These are phyloP conservation scores for Zasmidium cellare DNA, from an alignment of 2,329 filamentous ascomycete species.

Conservation along the genomic window DNA sequence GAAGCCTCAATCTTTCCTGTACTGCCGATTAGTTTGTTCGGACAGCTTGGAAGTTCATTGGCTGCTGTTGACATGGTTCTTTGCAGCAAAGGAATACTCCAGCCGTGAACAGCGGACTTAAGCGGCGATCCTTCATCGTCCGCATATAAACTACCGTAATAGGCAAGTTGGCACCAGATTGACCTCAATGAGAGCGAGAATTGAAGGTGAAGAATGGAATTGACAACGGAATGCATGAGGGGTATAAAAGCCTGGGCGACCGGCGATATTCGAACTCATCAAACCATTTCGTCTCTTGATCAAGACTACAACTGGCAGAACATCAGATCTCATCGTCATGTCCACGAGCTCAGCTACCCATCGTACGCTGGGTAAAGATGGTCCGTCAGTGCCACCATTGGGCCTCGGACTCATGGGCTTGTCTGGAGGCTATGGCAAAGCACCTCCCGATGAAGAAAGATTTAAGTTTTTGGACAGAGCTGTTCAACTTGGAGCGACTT, in stretches of 20 bases:
- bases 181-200: too few relatives aligned
- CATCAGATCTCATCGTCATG: neutral
- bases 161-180: too few relatives aligned
- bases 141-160: too few relatives aligned
- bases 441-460: constrained; percentile 29
- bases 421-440: constrained; percentile 34
- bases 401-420: constrained; percentile 37
- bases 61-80: neutral
- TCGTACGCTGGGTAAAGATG: neutral
- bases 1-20: neutral
- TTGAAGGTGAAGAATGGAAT: too few relatives aligned
- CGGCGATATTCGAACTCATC: too few relatives aligned
- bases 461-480: constrained; percentile 27
- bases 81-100: neutral
- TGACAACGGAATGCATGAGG: too few relatives aligned
- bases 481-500: constrained; percentile 28
- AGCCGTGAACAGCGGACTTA: neutral
- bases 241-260: too few relatives aligned
- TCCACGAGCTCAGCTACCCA: neutral
- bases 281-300: too few relatives aligned
- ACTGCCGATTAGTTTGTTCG: neutral
- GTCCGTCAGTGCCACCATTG: neutral
- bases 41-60: neutral
- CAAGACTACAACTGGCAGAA: too few relatives aligned
- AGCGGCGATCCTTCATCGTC: neutral